Evolutionary conservation across 2,329 filamentous ascomycete genomes (phyloP).

Genomic region (Plenodomus lindquistii): DNA sequence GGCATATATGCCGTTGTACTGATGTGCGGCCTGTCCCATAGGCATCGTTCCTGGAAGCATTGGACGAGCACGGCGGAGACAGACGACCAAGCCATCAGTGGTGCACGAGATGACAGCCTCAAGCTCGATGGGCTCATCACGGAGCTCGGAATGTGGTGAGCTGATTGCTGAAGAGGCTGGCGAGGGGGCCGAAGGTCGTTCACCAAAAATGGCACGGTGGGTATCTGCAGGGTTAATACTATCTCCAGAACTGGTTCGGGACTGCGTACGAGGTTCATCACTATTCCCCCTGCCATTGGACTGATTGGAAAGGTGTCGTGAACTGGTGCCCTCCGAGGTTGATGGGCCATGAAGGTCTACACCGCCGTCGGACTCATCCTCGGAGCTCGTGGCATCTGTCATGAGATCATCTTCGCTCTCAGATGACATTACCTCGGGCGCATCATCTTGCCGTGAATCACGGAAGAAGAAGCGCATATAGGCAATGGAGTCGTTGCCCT

Average conservation of each 20-base stretch:
- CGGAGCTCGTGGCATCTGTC: constrained; percentile 54
- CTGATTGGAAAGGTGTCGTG: constrained; percentile 22
- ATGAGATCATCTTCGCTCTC: constrained; percentile 55
- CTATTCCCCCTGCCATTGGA: constrained; percentile 21
- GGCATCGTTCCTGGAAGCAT: constrained; percentile 58
- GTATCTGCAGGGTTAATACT: constrained; percentile 48
- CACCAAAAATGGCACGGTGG: constrained; percentile 30
- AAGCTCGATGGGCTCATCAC: constrained; percentile 64
- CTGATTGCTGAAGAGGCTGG: constrained; percentile 30
- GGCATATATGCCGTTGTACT: constrained; percentile 66
- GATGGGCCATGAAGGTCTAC: constrained; percentile 43
- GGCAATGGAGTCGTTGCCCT: constrained; percentile 87
- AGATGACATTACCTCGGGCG: constrained; percentile 42
- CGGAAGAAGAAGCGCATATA: constrained; percentile 86
- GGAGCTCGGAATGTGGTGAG: constrained; percentile 29
- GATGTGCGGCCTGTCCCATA: constrained; percentile 22
- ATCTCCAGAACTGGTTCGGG: constrained; percentile 52
- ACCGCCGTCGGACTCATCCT: constrained; percentile 54
- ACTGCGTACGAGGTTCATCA: constrained; percentile 20
- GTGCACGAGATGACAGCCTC: constrained; percentile 92
- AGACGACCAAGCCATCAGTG: constrained; percentile 83
- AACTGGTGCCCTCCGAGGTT: constrained; percentile 14
- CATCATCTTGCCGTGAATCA: constrained; percentile 65
- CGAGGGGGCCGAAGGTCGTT: constrained; percentile 30
- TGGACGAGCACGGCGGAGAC: constrained; percentile 74